A percentile compares a stretch with the other conserved stretches of the same genome.
Evolutionary conservation across 1,284 basidiomycete genomes (phyloP).

Genomic region (Melampsora allii-populina): DNA sequence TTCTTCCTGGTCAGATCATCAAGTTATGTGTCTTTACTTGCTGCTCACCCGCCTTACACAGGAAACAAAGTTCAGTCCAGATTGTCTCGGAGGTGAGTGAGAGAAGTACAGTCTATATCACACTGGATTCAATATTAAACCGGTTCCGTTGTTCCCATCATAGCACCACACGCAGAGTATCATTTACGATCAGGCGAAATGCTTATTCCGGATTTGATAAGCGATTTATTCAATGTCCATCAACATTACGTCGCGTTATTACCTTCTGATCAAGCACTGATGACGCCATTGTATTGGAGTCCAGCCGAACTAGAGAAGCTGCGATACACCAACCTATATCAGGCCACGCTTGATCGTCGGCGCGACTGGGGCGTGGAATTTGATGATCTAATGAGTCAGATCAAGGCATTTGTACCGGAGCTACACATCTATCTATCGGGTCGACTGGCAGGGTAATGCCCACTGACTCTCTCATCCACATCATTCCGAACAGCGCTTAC

Average conservation of each 20-base stretch:
- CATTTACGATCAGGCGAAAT: not conserved
- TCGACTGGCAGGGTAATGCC: constrained; percentile 10
- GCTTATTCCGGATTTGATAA: not conserved
- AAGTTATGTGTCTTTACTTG: constrained; percentile 23
- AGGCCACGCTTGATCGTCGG: constrained; percentile 4
- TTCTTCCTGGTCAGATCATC: constrained; percentile 6
- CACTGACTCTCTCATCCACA: not conserved
- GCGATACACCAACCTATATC: constrained; percentile 5
- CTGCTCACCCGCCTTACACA: constrained; percentile 16
- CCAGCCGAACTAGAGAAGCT: constrained; percentile 7
- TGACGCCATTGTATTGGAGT: constrained; percentile 34
- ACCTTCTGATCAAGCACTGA: not conserved
- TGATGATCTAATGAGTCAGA: not conserved
- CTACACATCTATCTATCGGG: constrained; percentile 10
- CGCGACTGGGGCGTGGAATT: constrained; percentile 12
- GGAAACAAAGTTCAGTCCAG: not conserved
- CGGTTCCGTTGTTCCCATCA: not conserved
- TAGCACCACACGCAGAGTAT: not conserved
- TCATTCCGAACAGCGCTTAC: no score
- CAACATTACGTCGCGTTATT: constrained; percentile 17
- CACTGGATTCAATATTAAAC: not conserved
- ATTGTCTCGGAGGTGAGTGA: not conserved
- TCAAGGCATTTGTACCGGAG: not conserved
- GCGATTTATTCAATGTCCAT: constrained; percentile 24
- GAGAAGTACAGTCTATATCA: not conserved